Evolutionary conservation across 2,329 filamentous ascomycete species (phyloP).

Genomic region (Ophioceras dolichostomum): DNA sequence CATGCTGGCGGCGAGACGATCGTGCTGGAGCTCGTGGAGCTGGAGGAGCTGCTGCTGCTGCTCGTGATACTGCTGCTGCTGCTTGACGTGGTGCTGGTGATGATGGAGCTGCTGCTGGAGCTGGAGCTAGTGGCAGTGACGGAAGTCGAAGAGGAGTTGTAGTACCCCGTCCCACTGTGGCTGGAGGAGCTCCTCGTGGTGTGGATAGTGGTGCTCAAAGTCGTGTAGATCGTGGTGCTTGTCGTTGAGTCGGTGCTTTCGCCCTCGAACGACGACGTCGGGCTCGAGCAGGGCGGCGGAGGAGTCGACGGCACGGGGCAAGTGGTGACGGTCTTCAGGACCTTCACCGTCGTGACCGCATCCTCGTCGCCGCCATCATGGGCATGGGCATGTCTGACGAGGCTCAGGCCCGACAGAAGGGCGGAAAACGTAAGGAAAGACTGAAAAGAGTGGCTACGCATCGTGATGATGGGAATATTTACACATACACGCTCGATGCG

Average conservation of each 20-base stretch:
- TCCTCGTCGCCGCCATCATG: conserved; percentile 1
- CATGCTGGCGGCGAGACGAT: neutral
- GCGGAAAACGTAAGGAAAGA: conserved; percentile 8
- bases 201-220: neutral
- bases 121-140: neutral
- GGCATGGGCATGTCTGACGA: conserved; percentile 1
- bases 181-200: neutral
- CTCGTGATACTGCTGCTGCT: neutral
- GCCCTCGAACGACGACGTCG: neutral
- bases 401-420: conserved; percentile 7
- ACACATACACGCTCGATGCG: conserved; percentile 2
- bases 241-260: neutral
- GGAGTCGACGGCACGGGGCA: conserved; percentile 5
- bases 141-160: neutral
- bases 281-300: conserved; percentile 4
- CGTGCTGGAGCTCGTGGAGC: neutral
- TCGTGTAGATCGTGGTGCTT: neutral
- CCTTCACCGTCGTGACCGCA: conserved; percentile 6
- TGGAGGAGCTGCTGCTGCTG: neutral
- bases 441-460: conserved; percentile 11
- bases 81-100: neutral
- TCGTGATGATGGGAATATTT: conserved; percentile 6
- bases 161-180: neutral
- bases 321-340: conserved; percentile 8
- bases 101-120: neutral